Evolutionary conservation across 2,329 filamentous ascomycete genomes (phyloP), one percentile per base, ranked within the genome.

Genomic region (Byssothecium circinans): DNA sequence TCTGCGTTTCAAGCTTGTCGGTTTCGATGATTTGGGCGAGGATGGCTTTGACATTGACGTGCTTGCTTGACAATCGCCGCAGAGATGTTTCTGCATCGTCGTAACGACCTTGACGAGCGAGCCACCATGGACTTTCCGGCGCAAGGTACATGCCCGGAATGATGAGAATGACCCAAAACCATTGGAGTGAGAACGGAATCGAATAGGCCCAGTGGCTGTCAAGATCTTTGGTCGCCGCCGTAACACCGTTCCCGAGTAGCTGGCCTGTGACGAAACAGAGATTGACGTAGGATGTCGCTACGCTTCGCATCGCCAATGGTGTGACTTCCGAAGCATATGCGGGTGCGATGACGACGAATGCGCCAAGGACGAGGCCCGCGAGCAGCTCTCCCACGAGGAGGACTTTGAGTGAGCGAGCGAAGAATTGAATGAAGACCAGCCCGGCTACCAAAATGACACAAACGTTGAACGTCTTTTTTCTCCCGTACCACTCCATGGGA

Each of bases 1-100:
- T 67, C 42, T 74, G 68, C 46, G 67, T 66, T 67, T 95, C 89
- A 5, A 94, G 75, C 0, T 84, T 85, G 1, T 87, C 90, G 1
- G 89, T 95, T 64, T 91, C 87, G 1, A 89, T 82, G 85, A 95
- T 94, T 87, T 94, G 91, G 57, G 87, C 84, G 46, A 95, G 78
- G 0, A 87, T 91, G 1, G 69, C 65, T 27, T 66, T 64, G 10
- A 73, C 69, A 36, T 77, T 71, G 19, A 73, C 63, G 15, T 62
- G 48, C 12, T 58, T 49, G 61, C 78, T 84, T 2, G 85, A 87
- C 20, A 89, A 73, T 2, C 85, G 81, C 43, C 84, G 71, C n/a
- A 89, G 76, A 2, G 84, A 75, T 20, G 73, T 69, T 71, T 86
- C 87, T 15, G 86, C 86, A n/a, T 87, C 82, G 4, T 82, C 79